phyloP scores from a whole-genome alignment of 2,329 filamentous ascomycete species.

The Pyrenophora graminea region DNA sequence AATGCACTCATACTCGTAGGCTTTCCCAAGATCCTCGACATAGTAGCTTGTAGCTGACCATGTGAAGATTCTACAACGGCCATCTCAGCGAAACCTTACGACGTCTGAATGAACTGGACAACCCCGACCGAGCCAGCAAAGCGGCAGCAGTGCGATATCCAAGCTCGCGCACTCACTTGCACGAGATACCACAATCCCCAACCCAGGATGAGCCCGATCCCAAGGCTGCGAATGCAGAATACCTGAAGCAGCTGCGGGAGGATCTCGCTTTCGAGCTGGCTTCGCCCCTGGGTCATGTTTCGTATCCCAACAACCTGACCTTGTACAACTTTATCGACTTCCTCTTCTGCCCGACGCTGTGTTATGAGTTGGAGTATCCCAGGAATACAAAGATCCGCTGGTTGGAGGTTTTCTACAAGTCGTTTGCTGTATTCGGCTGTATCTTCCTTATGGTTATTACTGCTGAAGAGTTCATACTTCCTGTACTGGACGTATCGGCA shows the following conservation, averaged over 20 bases:
- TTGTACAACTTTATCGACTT: constrained; percentile 83
- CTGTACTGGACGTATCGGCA: constrained; percentile 78
- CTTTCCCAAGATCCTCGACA: neutral
- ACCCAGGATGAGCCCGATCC: constrained; percentile 50
- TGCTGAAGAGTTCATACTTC: constrained; percentile 93
- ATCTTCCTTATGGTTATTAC: constrained; percentile 92
- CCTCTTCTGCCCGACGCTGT: constrained; percentile 89
- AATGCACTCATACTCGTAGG: constrained; percentile 87
- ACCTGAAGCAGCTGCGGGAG: constrained; percentile 72
- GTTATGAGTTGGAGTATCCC: constrained; percentile 97
- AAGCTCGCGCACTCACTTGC: constrained; percentile 53
- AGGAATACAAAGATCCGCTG: constrained; percentile 75
- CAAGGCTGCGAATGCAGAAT: constrained; percentile 40
- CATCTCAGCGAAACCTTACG: constrained; percentile 87
- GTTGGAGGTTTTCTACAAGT: constrained; percentile 81
- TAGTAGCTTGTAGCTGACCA: neutral
- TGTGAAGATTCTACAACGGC: constrained; percentile 80
- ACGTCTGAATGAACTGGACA: constrained; percentile 77
- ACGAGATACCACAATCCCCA: constrained; percentile 55
- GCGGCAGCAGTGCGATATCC: constrained; percentile 77
- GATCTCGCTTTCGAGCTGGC: constrained; percentile 89
- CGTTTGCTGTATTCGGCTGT: constrained; percentile 88
- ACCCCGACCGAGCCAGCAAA: constrained; percentile 70
- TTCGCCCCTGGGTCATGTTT: constrained; percentile 84
- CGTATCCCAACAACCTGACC: constrained; percentile 88